Base-by-base conservation (phyloP, 1,139 yeast genomes). In the Taiozyma sp. region DNA sequence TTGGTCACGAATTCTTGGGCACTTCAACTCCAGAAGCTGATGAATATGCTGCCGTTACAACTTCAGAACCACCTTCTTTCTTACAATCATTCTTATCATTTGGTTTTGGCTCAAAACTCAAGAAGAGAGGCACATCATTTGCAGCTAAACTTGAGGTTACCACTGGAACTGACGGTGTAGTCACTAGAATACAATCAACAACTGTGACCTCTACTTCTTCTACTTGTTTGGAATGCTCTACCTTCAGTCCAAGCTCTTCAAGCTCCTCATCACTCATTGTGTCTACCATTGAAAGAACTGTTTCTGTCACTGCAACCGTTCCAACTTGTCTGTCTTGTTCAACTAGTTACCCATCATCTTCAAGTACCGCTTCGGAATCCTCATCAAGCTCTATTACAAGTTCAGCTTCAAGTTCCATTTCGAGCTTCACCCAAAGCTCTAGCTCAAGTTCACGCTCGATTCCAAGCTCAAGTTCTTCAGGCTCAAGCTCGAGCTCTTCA, bases 31-130 rank as follows among this genome's bases (percentile, higher is more conserved):
- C 44, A 1, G 10, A 40, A 24, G 38, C 30, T 1, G 36, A 28
- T 3, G 51, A 54, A 43, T 39, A 50, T 5, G 58, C 54, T 9
- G 3, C 52, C 3, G 38, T 32, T 8, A 43, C 14, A 19, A n/a
- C 19, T 13, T 7, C 36, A 32, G 9, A 32, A 3, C 5, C 36
- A 14, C 36, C 36, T 14, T 32, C 36, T 8, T 13, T 30, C 34
- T n/a, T 30, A 30, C 13, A 30, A 30, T 30, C 34, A 30, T 30
- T 30, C n/a, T n/a, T 30, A 30, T 36, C 39, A n/a, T 36, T 7
- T 36, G 39, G 39, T 2, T 36, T 36, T 16, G 22, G 22, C 19
- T 38, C 41, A 19, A 19, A 23, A 9, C 4, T 38, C 14, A 19
- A 10, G 6, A 19, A 19, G 14, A 38, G 41, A 19, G 24, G 4